These are phyloP conservation scores for Gremmenia infestans DNA, from an alignment of 2,329 filamentous ascomycete species.

Conservation along the genomic window DNA sequence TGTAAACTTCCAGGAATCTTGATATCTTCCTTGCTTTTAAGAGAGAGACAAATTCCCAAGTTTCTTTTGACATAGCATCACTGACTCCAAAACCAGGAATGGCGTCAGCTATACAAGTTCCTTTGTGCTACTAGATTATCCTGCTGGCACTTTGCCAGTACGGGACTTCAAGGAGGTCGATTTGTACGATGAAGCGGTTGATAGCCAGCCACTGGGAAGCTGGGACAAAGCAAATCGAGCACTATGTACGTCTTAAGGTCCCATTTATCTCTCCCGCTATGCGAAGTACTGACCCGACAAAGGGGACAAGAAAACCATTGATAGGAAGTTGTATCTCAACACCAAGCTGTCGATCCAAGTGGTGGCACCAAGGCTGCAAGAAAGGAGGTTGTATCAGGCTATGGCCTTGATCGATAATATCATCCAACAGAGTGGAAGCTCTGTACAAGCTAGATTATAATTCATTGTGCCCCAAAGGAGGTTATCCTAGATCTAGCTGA, in stretches of 20 bases:
- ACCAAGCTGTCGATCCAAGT: slow-evolving; percentile 28
- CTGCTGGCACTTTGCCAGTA: slow-evolving; percentile 53
- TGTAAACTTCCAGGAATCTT: too few species aligned
- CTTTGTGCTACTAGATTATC: slow-evolving; percentile 59
- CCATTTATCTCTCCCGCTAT: too few species aligned
- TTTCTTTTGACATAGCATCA: too few species aligned
- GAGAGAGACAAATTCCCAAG: too few species aligned
- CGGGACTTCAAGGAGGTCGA: slow-evolving; percentile 44
- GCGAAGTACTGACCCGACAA: slow-evolving; percentile 10
- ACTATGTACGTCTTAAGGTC: slow-evolving; percentile 42
- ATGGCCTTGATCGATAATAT: slow-evolving; percentile 26
- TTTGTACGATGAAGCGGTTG: slow-evolving; percentile 44
- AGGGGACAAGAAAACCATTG: slow-evolving; percentile 25
- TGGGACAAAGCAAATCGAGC: slow-evolving; percentile 58
- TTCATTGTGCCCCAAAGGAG: neutral
- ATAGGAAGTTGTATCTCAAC: slow-evolving; percentile 27
- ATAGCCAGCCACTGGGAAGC: slow-evolving; percentile 38
- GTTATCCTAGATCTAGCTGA: too few species aligned
- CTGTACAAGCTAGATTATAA: slow-evolving; percentile 15
- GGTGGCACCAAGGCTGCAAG: slow-evolving; percentile 28
- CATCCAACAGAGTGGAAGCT: slow-evolving; percentile 6
- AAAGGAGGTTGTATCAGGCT: slow-evolving; percentile 24
- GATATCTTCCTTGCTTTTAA: too few species aligned
- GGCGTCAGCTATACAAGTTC: slow-evolving; percentile 56
- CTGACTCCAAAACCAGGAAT: slow-evolving; percentile 33